These are phyloP conservation scores for Penstemon newberryi DNA, from an alignment of 257 asterid genomes.

Conservation along the genomic window DNA sequence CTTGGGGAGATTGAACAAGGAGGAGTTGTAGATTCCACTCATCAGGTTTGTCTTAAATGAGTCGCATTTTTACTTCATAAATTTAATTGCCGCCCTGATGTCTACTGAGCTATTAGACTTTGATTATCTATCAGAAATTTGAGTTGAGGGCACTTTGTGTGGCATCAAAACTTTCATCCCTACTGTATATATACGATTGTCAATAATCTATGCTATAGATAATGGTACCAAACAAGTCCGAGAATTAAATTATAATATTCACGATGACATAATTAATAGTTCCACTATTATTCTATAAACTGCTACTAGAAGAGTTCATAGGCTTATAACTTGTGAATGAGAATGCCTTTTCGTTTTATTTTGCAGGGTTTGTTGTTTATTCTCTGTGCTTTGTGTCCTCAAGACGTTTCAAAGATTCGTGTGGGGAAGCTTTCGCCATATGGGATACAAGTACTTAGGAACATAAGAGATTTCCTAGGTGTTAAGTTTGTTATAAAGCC, in stretches of 20 bases:
- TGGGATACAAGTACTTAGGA: constrained; percentile 71
- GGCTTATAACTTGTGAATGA: no score
- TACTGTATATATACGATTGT: no score
- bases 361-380: constrained; percentile 85
- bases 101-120: background rate
- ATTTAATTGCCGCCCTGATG: background rate
- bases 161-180: no score
- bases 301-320: no score
- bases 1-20: constrained; percentile 82
- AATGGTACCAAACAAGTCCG: no score
- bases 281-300: no score
- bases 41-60: constrained; percentile 58
- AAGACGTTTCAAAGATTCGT: constrained; percentile 85
- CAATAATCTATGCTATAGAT: no score
- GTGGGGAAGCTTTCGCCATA: constrained; percentile 83
- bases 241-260: no score
- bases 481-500: constrained; percentile 76
- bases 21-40: constrained; percentile 97
- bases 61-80: constrained; percentile 1
- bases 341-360: background rate
- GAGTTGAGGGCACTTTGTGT: background rate
- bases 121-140: background rate
- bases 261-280: no score
- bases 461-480: constrained; percentile 67
- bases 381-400: constrained; percentile 83